Percentiles rank a stretch among this genome's conserved stretches.
Evolutionary conservation across 179 eudicot species (phyloP).

Genomic region (Corrigiola litoralis): DNA sequence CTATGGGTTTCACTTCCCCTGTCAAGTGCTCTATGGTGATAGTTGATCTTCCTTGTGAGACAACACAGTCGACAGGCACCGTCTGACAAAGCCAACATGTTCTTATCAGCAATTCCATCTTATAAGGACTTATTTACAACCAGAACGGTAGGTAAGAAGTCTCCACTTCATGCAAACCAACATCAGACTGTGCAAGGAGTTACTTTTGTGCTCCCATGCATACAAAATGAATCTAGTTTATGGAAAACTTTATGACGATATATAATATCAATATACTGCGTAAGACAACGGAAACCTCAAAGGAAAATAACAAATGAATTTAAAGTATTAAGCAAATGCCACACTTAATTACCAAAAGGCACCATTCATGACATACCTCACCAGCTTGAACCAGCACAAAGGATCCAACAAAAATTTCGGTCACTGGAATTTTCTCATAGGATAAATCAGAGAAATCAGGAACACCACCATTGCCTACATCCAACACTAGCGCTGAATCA

Average conservation of each 20-base stretch:
- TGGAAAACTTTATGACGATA: too few relatives aligned
- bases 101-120: conserved; percentile 9
- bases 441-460: conserved; percentile 64
- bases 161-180: neutral
- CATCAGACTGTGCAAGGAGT: too few relatives aligned
- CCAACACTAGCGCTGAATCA: conserved; percentile 79
- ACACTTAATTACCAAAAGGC: neutral
- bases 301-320: too few relatives aligned
- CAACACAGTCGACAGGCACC: conserved; percentile 96
- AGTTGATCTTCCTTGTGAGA: conserved; percentile 87
- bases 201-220: too few relatives aligned
- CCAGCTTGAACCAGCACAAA: conserved; percentile 97
- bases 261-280: too few relatives aligned
- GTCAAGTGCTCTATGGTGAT: conserved; percentile 98
- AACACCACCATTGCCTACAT: conserved; percentile 35
- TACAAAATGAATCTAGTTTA: too few relatives aligned
- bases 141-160: neutral
- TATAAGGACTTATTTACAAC: neutral
- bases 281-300: too few relatives aligned
- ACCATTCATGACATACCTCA: conserved; percentile 56
- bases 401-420: conserved; percentile 73
- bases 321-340: too few relatives aligned
- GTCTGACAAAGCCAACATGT: conserved; percentile 45
- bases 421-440: conserved; percentile 72
- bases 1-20: conserved; percentile 90